These are phyloP conservation scores for Apiosordaria backusii DNA, from an alignment of 495 filamentous ascomycete species.

Conservation along the genomic window DNA sequence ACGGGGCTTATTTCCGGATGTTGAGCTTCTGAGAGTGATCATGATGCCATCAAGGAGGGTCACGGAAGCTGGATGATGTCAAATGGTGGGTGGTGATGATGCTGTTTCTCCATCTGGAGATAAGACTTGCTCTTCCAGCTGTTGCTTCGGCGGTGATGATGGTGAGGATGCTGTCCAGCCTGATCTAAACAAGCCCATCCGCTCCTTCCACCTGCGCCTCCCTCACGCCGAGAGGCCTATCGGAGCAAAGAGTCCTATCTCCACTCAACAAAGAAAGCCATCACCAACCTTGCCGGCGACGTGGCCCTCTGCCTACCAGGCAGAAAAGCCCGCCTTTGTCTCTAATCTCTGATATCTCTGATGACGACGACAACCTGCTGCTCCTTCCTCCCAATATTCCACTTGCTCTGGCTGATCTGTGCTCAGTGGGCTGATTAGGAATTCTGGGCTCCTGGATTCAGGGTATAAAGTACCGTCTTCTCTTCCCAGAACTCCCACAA, in stretches of 20 bases:
- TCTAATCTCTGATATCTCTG: neutral
- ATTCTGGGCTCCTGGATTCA: neutral
- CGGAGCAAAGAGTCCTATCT: neutral
- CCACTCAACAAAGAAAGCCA: neutral
- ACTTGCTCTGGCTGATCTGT: neutral
- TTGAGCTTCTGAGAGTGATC: no score
- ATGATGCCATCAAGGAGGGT: neutral
- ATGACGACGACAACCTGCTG: neutral
- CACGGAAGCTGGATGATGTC: neutral
- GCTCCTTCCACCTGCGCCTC: neutral
- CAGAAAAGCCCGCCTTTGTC: neutral
- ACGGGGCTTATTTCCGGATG: neutral
- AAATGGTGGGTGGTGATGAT: no score
- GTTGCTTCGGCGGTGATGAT: neutral
- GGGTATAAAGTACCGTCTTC: neutral
- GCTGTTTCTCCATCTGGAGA: neutral
- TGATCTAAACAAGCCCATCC: no score
- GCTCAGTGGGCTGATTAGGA: neutral
- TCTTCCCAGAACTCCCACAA: slow-evolving; percentile 1
- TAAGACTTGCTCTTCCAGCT: neutral
- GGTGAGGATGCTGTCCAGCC: no score
- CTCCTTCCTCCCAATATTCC: neutral
- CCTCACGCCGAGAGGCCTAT: no score
- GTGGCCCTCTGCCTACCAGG: neutral
- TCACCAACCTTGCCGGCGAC: neutral